Evolutionary conservation across 306 rosid genomes (phyloP).

Genomic region (Crotalaria pallida): DNA sequence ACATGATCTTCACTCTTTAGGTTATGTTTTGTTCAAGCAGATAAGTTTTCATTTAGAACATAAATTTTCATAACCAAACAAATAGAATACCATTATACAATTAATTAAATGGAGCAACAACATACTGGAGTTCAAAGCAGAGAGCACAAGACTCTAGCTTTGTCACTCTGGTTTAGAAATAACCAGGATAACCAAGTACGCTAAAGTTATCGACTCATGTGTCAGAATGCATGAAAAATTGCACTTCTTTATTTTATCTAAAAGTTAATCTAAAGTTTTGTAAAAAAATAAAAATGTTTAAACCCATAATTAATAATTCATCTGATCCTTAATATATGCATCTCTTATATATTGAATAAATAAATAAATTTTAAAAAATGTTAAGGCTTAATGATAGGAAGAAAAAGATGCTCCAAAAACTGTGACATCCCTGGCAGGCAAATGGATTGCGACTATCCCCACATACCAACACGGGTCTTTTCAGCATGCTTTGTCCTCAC

Average conservation of each 20-base stretch:
- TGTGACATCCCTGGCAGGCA: no score
- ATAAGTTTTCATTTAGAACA: background rate
- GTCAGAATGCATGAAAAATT: background rate
- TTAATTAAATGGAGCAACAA: background rate
- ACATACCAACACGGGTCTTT: no score
- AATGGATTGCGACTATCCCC: no score
- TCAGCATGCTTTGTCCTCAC: no score
- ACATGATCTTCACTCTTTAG: slow-evolving; percentile 3
- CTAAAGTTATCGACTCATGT: background rate
- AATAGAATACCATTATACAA: background rate
- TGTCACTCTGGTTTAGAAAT: background rate
- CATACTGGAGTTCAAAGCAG: background rate
- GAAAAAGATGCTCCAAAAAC: no score
- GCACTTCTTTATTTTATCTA: background rate
- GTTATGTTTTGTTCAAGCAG: background rate
- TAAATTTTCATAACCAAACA: background rate
- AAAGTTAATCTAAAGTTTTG: no score
- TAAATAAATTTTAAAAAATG: no score
- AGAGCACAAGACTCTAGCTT: background rate
- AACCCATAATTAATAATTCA: background rate
- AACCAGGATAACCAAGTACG: background rate
- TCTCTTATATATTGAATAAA: no score
- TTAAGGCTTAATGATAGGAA: no score
- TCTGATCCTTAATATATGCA: no score
- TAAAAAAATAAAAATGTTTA: background rate